Evolutionary conservation across 441 rosid genomes (phyloP).

Genomic region (Gossypium schwendimanii): DNA sequence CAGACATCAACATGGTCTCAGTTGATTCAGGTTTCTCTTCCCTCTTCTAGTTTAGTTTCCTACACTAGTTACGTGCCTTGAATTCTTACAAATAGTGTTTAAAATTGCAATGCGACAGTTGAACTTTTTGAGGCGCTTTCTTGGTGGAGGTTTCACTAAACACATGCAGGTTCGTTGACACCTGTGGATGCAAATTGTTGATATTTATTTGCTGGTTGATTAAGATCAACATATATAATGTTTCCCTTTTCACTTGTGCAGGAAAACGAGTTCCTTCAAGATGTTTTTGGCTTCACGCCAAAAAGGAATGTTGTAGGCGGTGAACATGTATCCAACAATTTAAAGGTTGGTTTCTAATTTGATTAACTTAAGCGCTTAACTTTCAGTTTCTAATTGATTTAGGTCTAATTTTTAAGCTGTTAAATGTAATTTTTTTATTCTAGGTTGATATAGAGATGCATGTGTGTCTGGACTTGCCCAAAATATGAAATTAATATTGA

Average conservation of each 20-base stretch:
- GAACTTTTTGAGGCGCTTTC: slow-evolving; percentile 75
- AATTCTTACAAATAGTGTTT: slow-evolving; percentile 1
- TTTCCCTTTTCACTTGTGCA: slow-evolving; percentile 22
- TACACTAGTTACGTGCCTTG: not conserved
- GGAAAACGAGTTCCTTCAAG: slow-evolving; percentile 87
- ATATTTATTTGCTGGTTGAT: not conserved
- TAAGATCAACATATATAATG: not conserved
- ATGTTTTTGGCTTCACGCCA: slow-evolving; percentile 64
- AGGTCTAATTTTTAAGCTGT: not conserved
- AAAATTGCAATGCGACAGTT: slow-evolving; percentile 34
- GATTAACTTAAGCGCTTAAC: too few species aligned
- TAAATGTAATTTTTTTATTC: not conserved
- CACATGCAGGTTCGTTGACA: slow-evolving; percentile 78
- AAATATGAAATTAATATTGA: not conserved
- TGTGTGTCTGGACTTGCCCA: not conserved
- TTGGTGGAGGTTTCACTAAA: slow-evolving; percentile 86
- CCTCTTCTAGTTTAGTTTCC: not conserved
- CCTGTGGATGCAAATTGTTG: not conserved
- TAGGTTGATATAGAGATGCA: not conserved
- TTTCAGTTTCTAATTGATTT: not conserved
- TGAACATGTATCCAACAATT: slow-evolving; percentile 37
- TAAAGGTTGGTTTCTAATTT: slow-evolving; percentile 44
- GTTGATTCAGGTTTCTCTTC: slow-evolving; percentile 58
- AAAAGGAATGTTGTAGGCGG: slow-evolving; percentile 36
- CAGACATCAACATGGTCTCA: slow-evolving; percentile 66